Evolutionary conservation across 2,329 filamentous ascomycete species (phyloP).

Genomic region (Fragosphaeria purpurea): DNA sequence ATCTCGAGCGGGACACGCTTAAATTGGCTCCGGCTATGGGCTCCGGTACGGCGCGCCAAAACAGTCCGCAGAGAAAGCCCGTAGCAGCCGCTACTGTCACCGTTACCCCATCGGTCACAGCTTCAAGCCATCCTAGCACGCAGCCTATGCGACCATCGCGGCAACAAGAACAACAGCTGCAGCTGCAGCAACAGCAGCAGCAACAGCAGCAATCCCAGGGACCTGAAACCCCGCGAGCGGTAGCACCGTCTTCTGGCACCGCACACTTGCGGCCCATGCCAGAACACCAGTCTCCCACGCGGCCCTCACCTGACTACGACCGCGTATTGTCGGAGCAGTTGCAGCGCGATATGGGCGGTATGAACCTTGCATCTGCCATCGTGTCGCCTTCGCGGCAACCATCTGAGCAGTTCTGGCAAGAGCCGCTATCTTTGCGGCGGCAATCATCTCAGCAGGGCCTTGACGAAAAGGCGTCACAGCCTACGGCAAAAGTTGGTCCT

Average conservation of each 20-base stretch:
- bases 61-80: slow-evolving; percentile 51
- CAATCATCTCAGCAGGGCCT: slow-evolving; percentile 25
- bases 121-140: neutral
- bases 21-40: slow-evolving; percentile 34
- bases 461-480: slow-evolving; percentile 23
- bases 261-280: slow-evolving; percentile 32
- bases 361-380: slow-evolving; percentile 38
- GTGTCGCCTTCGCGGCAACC: slow-evolving; percentile 2
- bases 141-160: neutral
- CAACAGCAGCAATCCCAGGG: slow-evolving; percentile 15
- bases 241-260: slow-evolving; percentile 14
- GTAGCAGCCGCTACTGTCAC: slow-evolving; percentile 26
- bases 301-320: slow-evolving; percentile 51
- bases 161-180: slow-evolving; percentile 13
- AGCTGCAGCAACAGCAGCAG: slow-evolving; percentile 5
- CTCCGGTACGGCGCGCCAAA: slow-evolving; percentile 39
- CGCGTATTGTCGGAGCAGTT: slow-evolving; percentile 51
- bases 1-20: slow-evolving; percentile 42
- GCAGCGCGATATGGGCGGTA: slow-evolving; percentile 49
- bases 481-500: slow-evolving; percentile 27
- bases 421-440: slow-evolving; percentile 19
- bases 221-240: slow-evolving; percentile 35
- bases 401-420: neutral
- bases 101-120: slow-evolving; percentile 50
- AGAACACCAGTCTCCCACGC: slow-evolving; percentile 27